phyloP scores from a whole-genome alignment of 2,329 filamentous ascomycete genomes.

The Orbilia brochopaga region DNA sequence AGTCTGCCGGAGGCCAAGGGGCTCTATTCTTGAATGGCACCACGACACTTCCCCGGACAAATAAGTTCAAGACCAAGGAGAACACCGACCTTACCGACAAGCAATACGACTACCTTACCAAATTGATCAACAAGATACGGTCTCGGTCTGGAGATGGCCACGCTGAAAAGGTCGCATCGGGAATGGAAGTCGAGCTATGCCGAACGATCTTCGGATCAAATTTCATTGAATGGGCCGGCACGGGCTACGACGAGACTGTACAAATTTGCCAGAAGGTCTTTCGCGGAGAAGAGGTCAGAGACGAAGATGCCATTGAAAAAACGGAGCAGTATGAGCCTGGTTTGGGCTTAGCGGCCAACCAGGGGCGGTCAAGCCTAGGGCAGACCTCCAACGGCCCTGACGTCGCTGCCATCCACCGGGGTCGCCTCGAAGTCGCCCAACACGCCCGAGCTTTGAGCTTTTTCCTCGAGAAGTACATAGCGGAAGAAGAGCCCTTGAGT shows the following conservation, averaged over 20 bases:
- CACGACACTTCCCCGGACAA: too few species aligned
- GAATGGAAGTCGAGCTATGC: conserved; percentile 9
- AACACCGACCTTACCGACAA: too few species aligned
- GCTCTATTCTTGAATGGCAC: too few species aligned
- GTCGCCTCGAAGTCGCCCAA: conserved; percentile 20
- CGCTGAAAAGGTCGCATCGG: too few species aligned
- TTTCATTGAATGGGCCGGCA: conserved; percentile 19
- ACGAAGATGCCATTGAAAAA: background rate
- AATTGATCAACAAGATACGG: too few species aligned
- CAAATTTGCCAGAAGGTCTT: background rate
- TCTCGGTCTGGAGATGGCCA: too few species aligned
- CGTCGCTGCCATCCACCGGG: background rate
- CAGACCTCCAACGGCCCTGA: background rate
- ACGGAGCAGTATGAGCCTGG: background rate
- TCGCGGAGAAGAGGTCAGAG: background rate
- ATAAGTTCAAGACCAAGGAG: too few species aligned
- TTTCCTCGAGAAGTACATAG: conserved; percentile 16
- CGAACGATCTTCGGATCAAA: conserved; percentile 22
- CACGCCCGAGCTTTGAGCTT: conserved; percentile 16
- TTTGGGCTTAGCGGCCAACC: background rate
- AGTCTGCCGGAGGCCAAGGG: too few species aligned
- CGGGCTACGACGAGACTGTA: conserved; percentile 8
- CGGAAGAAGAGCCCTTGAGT: background rate
- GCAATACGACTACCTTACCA: too few species aligned
- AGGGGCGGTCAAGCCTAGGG: background rate